Base-by-base conservation (phyloP, 352 stramenopile genomes). In the Phytopythium boreale region DNA sequence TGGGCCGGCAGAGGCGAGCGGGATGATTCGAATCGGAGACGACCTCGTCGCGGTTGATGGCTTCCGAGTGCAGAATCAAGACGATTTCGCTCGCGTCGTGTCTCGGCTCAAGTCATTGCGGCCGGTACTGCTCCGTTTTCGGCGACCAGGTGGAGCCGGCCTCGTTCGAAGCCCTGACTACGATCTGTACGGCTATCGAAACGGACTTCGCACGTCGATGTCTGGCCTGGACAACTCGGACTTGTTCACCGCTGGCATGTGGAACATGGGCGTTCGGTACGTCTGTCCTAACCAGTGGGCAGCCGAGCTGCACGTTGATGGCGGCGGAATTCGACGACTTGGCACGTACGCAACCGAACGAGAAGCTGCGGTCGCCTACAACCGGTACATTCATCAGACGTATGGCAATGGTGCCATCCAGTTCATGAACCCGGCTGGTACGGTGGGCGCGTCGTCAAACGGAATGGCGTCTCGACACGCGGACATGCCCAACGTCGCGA, bases 361-460 rank as follows among this genome's bases (percentile, higher is more conserved):
- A 66, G 83, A 95, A 61, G 88, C 88, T 22, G 88, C 88, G 10
- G 67, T 93, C 47, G 74, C 87, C 17, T 96, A 96, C 83, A 96
- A 96, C 64, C 76, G 82, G 46, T 96, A 92, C 68, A 89, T 96
- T 57, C 78, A 89, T 65, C 88, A 92, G 53, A 92, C 82, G 6
- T 96, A 96, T 52, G 88, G 88, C 36, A 87, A 84, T 55, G 76
- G 70, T 53, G 86, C 86, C 26, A 72, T 89, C 29, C 86, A 93
- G 64, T 95, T 89, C 59, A 96, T 96, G 88, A 92, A 96, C 59
- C 86, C 86, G 61, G 86, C 82, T 22, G 87, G 74, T 2, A 89
- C 61, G 11, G 51, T 62, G 22, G 49, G 50, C 10, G 47, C 55
- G 3, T 26, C 62, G 27, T 41, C 52, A 12, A 69, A 66, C 43